Evolutionary conservation across 805 yeast species (phyloP), one percentile per base, ranked within the genome.

Genomic region (Yamadazyma paraphyllophila): DNA sequence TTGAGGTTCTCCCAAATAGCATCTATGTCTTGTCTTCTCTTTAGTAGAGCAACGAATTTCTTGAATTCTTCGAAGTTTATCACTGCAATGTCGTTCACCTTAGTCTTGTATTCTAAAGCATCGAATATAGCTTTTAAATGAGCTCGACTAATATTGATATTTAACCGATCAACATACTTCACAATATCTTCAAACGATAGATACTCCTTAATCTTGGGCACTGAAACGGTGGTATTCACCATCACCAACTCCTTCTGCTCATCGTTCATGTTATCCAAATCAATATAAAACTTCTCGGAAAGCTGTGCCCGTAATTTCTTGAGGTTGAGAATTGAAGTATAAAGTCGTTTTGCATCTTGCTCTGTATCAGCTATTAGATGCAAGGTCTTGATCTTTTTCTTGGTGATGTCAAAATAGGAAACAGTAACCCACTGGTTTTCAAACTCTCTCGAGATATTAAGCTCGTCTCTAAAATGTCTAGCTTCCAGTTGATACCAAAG

Each of bases 391-490:
- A 88, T 68, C 59, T 85, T 87, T 42, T 78, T 72, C 44, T 77
- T 81, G 5, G 78, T 71, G 6, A 76, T 72, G 50, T 80, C 76
- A 46, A 73, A 78, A 59, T 88, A 92, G 10, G 89, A 80, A 27
- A 92, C 77, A 0, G 96, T 83, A 0, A 88, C 74, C 99, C 99
- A 92, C 7, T 78, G 64, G 10, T 73, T 69, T 36, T 81, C 80
- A 44, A 76, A 78, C 41, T 84, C 89, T 30, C 80, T 68, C 1
- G 90, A 78, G 1, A 89, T 77, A 31, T 85, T 82, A 53, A 88
- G 79, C 62, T 90, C 96, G 58, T 91, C 96, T 49, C 96, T 68
- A 59, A 90, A 92, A 53, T 88, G 88, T 30, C 78, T 76, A 1
- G 97, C 97, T 55, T 85, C 88, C 15, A 75, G 77, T 2, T 83